phyloP scores from a whole-genome alignment of 1,284 basidiomycete genomes.

The Fomes fomentarius region DNA sequence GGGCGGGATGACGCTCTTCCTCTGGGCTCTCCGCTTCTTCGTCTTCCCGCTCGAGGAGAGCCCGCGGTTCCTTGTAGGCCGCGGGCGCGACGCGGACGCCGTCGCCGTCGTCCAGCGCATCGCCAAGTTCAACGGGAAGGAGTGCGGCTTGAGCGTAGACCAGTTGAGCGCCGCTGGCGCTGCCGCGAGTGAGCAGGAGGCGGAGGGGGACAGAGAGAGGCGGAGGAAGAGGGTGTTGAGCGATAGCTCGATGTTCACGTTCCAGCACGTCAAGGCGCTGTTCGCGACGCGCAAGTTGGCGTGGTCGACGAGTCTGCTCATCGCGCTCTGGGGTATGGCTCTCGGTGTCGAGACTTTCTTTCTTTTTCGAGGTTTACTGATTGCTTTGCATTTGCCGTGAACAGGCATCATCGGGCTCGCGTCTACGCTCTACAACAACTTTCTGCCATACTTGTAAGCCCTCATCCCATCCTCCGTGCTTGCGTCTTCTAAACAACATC shows the following conservation, averaged over 20 bases:
- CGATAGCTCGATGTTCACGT: slow-evolving; percentile 41
- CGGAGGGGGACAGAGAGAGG: slow-evolving; percentile 3
- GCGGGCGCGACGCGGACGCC: slow-evolving; percentile 65
- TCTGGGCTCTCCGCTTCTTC: slow-evolving; percentile 63
- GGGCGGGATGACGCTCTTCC: slow-evolving; percentile 53
- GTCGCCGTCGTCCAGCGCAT: slow-evolving; percentile 60
- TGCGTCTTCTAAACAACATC: slow-evolving; percentile 62
- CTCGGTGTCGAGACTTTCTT: slow-evolving; percentile 4
- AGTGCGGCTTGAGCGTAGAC: slow-evolving; percentile 42
- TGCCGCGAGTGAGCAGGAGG: slow-evolving; percentile 6
- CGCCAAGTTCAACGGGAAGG: slow-evolving; percentile 60
- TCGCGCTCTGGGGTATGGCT: slow-evolving; percentile 59
- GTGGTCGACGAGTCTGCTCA: slow-evolving; percentile 58
- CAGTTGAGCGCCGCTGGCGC: slow-evolving; percentile 39
- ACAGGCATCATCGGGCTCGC: slow-evolving; percentile 63
- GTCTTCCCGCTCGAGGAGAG: slow-evolving; percentile 64
- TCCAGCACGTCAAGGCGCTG: slow-evolving; percentile 52
- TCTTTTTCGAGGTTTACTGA: not conserved
- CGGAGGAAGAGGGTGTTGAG: slow-evolving; percentile 33
- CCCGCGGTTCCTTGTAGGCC: slow-evolving; percentile 64
- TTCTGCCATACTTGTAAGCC: slow-evolving; percentile 48
- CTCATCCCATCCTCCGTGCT: slow-evolving; percentile 38
- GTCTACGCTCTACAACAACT: slow-evolving; percentile 64
- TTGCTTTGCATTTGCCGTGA: not conserved
- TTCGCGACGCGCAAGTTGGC: slow-evolving; percentile 60